Conservation (phyloP, 306 rosid genomes). For the Lotus japonicus region DNA sequence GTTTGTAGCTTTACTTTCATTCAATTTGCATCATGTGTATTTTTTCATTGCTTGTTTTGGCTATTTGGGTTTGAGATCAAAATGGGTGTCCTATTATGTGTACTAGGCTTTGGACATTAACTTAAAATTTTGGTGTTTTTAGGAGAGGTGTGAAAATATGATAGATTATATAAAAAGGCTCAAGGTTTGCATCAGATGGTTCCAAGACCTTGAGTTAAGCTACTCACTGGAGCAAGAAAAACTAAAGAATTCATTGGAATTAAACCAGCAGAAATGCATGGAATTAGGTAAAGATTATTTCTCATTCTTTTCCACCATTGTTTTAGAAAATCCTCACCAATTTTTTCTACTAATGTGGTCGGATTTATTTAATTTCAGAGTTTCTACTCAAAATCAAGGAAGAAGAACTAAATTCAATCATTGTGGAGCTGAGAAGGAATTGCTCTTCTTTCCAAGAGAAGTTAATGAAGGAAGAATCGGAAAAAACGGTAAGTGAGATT, state of each 20-base stretch:
- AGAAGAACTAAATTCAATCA: conserved; percentile 80
- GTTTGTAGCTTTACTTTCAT: conserved; percentile 15
- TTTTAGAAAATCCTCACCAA: neutral
- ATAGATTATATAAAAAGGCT: conserved; percentile 88
- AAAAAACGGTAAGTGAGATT: conserved; percentile 60
- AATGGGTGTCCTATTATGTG: neutral
- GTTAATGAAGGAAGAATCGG: conserved; percentile 71
- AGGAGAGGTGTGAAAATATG: conserved; percentile 97
- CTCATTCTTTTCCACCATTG: neutral
- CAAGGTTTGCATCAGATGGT: conserved; percentile 88
- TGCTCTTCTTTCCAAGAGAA: conserved; percentile 68
- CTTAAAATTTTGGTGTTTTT: neutral
- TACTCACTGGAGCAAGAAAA: conserved; percentile 77
- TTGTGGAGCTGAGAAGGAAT: conserved; percentile 66
- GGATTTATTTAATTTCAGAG: conserved; percentile 39
- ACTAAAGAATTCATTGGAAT: conserved; percentile 54
- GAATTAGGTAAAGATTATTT: conserved; percentile 54
- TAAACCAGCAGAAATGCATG: conserved; percentile 57
- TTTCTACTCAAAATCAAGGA: conserved; percentile 65
- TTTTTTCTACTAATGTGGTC: conserved; percentile 8
- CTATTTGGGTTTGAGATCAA: conserved; percentile 11
- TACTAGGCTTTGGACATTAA: neutral
- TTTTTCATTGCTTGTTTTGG: neutral
- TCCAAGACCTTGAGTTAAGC: conserved; percentile 84
- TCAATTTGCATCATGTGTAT: neutral